These are phyloP conservation scores for Tricharina praecox DNA, from an alignment of 495 filamentous ascomycete species.

Conservation along the genomic window DNA sequence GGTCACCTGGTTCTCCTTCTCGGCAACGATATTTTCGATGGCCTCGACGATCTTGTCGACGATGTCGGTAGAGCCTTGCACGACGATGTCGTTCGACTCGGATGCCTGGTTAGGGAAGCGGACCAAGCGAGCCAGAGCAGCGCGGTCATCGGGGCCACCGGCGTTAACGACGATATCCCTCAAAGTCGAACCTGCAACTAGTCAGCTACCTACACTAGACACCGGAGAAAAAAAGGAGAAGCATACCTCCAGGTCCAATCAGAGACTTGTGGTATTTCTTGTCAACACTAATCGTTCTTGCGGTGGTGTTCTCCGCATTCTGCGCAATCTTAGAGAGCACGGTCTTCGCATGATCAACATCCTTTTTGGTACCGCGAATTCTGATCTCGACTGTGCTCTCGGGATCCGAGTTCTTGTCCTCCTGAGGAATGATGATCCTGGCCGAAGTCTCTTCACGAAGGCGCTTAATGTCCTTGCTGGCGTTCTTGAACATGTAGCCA, in stretches of 20 bases:
- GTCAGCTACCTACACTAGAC: no score
- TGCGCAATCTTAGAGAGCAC: slow-evolving; percentile 65
- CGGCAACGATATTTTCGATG: slow-evolving; percentile 59
- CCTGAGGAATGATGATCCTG: slow-evolving; percentile 74
- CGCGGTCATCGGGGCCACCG: slow-evolving; percentile 70
- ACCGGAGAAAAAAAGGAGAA: no score
- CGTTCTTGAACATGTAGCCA: slow-evolving; percentile 74
- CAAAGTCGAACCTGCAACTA: slow-evolving; percentile 68
- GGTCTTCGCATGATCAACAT: slow-evolving; percentile 80
- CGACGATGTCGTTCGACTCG: slow-evolving; percentile 65
- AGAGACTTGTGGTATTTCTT: slow-evolving; percentile 79
- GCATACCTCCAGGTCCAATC: slow-evolving; percentile 75
- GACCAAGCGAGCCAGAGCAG: slow-evolving; percentile 65
- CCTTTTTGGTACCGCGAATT: slow-evolving; percentile 74
- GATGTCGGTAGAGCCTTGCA: slow-evolving; percentile 65
- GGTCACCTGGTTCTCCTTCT: slow-evolving; percentile 61
- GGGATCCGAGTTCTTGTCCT: slow-evolving; percentile 35
- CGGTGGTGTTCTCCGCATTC: slow-evolving; percentile 71
- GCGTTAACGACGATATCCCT: slow-evolving; percentile 73
- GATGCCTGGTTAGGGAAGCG: slow-evolving; percentile 71
- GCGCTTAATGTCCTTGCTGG: slow-evolving; percentile 77
- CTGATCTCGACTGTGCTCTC: slow-evolving; percentile 63
- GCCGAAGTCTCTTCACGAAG: slow-evolving; percentile 66
- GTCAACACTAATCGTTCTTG: slow-evolving; percentile 69
- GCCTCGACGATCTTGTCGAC: slow-evolving; percentile 76